These are phyloP conservation scores for Xylaria castorea DNA, from an alignment of 495 filamentous ascomycete species.

Conservation along the genomic window DNA sequence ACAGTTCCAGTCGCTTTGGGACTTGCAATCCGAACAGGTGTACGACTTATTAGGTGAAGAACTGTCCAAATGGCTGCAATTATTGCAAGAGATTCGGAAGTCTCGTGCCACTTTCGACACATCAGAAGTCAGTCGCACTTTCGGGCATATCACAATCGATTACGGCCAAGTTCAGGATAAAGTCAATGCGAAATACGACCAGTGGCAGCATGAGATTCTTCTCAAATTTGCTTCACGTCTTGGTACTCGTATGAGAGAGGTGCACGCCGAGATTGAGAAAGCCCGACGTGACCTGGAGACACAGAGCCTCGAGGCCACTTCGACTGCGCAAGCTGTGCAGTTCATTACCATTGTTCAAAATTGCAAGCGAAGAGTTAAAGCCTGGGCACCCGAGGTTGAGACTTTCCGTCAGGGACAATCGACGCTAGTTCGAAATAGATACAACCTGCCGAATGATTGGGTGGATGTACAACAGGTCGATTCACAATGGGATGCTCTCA, in stretches of 20 bases:
- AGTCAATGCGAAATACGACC: constrained; percentile 98
- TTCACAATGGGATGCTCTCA: constrained; percentile 87
- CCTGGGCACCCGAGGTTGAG: constrained; percentile 95
- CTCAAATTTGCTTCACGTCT: constrained; percentile 88
- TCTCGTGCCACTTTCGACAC: constrained; percentile 94
- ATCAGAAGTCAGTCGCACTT: constrained; percentile 85
- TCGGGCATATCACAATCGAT: constrained; percentile 92
- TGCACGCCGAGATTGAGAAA: constrained; percentile 86
- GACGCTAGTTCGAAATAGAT: constrained; percentile 84
- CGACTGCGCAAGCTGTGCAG: constrained; percentile 92
- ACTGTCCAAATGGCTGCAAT: constrained; percentile 87
- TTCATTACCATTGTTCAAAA: constrained; percentile 98
- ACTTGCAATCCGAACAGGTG: constrained; percentile 92
- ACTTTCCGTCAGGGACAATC: constrained; percentile 94
- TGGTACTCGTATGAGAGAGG: constrained; percentile 87
- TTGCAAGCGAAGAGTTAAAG: constrained; percentile 88
- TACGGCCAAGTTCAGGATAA: constrained; percentile 98
- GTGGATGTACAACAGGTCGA: constrained; percentile 92
- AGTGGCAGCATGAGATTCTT: constrained; percentile 98
- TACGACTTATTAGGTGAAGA: constrained; percentile 91
- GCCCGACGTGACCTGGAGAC: constrained; percentile 87
- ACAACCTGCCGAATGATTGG: constrained; percentile 93
- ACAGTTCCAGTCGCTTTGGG: constrained; percentile 98
- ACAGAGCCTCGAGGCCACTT: constrained; percentile 87
- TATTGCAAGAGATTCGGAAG: constrained; percentile 94